Conservation (phyloP, 805 yeast genomes). For the Novakomyces olei region DNA sequence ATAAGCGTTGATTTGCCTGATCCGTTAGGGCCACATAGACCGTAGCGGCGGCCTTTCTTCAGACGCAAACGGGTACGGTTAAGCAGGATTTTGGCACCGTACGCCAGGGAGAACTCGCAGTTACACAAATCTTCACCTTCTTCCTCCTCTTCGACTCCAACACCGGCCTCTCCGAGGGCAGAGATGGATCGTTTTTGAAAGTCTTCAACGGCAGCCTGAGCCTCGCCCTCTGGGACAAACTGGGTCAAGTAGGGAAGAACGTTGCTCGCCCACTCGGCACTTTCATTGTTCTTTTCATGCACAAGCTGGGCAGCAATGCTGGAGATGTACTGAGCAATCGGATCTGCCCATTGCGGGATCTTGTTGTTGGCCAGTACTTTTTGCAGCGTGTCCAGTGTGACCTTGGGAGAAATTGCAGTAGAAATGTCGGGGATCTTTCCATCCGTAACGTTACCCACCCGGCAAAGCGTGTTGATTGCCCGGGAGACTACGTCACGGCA, state of each 20-base stretch:
- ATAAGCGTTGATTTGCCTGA: slow-evolving; percentile 98
- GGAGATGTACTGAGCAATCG: slow-evolving; percentile 64
- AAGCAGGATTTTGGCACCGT: slow-evolving; percentile 99
- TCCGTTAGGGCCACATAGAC: slow-evolving; percentile 99
- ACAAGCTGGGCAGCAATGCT: slow-evolving; percentile 97
- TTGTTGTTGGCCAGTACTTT: slow-evolving; percentile 46
- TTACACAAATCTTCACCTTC: slow-evolving; percentile 99
- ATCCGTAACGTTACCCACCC: slow-evolving; percentile 91
- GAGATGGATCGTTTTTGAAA: slow-evolving; percentile 91
- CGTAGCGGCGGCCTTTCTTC: slow-evolving; percentile 97
- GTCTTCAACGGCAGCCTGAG: slow-evolving; percentile 76
- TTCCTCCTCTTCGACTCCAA: slow-evolving; percentile 74
- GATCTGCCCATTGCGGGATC: slow-evolving; percentile 46
- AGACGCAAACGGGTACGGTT: slow-evolving; percentile 98
- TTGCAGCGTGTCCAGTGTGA: slow-evolving; percentile 64
- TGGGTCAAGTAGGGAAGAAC: slow-evolving; percentile 87
- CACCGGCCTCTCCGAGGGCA: slow-evolving; percentile 92
- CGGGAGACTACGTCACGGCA: slow-evolving; percentile 96
- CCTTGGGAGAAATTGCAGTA: slow-evolving; percentile 89
- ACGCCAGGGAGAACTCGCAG: slow-evolving; percentile 99
- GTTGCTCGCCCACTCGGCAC: slow-evolving; percentile 72
- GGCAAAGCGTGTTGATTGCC: slow-evolving; percentile 89
- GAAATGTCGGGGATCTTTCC: slow-evolving; percentile 92
- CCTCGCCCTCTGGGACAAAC: slow-evolving; percentile 81
- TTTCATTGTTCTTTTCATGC: slow-evolving; percentile 91